Evolutionary conservation across 2,329 filamentous ascomycete species (phyloP), one percentile per base, ranked within the genome.

Genomic region (Fusarium lyarnte): DNA sequence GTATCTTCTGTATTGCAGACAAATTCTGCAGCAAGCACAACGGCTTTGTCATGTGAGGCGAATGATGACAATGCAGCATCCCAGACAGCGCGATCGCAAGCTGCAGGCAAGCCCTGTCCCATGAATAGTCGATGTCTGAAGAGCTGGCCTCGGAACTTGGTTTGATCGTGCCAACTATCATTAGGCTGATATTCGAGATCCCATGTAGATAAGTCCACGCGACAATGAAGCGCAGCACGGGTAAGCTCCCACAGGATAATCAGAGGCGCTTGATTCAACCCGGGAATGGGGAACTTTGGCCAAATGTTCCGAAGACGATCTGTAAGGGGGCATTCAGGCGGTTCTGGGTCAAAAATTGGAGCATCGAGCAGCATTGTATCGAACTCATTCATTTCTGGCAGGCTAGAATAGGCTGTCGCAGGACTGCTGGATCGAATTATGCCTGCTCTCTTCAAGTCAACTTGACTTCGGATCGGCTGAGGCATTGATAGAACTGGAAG

Each of bases 201-300:
- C 13, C 83, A 73, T 4, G 81, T 71, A 4, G 79, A 73, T 4
- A 85, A 73, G 33, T 85, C 78, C 5, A 87, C 81, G 1, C 76
- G 77, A 63, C 87, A 88, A 43, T 86, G 81, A 1, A 85, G 72
- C 1, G 85, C 84, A 23, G 86, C 82, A 16, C 88, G 83, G 1
- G 84, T 83, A 0, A 88, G 75, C 63, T 90, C 88, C 88, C 87
- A 90, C 8, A 84, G 74, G 9, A 89, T 80, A 5, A 83, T 82
- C 6, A 89, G 79, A 0, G 87, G 86, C 0, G 85, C 87, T 2
- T 79, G 57, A 6, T 82, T 80, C 8, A 88, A 78, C 58, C 81
- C 81, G 1, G 66, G 55, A 19, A 69, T 66, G 0, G 85, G 85
- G 12, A 85, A 81, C n/a, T 73, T 78, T 1, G 84, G 84, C 80